Conservation (phyloP, 331 rosid genomes). For the Quercus tomentella region DNA sequence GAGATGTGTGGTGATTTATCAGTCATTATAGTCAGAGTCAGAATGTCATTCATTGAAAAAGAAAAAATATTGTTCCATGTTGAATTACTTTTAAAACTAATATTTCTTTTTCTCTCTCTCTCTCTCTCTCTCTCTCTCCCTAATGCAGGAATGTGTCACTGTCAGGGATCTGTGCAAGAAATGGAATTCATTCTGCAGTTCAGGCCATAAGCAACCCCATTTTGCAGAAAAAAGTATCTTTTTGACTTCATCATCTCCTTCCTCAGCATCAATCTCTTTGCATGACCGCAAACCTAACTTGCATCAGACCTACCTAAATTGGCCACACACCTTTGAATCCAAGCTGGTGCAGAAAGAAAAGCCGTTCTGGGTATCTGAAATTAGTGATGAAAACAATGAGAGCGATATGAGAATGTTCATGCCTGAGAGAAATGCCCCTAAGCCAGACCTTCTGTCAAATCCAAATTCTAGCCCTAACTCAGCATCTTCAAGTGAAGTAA, state of each 20-base stretch:
- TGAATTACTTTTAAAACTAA: background rate
- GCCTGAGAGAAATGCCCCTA: conserved; percentile 39
- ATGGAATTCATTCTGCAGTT: conserved; percentile 67
- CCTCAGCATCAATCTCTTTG: conserved; percentile 42
- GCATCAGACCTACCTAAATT: conserved; percentile 19
- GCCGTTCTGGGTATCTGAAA: conserved; percentile 50
- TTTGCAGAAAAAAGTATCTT: conserved; percentile 34
- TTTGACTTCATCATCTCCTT: conserved; percentile 32
- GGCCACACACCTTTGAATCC: conserved; percentile 40
- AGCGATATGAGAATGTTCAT: conserved; percentile 52
- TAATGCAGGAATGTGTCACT: conserved; percentile 45
- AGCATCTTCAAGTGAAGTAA: conserved; percentile 81
- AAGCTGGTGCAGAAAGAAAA: conserved; percentile 49
- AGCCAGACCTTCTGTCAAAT: conserved; percentile 80
- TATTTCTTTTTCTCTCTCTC: background rate
- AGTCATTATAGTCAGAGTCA: too few relatives aligned
- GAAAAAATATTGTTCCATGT: background rate
- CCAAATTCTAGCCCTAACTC: conserved; percentile 93
- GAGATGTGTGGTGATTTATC: too few relatives aligned
- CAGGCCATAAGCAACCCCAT: conserved; percentile 39
- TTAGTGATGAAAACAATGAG: conserved; percentile 24
- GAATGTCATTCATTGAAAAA: background rate
- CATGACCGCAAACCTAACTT: conserved; percentile 19
- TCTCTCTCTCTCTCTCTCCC: background rate
- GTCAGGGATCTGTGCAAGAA: conserved; percentile 51